Conservation (phyloP, 345 rosid species). For the Murraya paniculata region DNA sequence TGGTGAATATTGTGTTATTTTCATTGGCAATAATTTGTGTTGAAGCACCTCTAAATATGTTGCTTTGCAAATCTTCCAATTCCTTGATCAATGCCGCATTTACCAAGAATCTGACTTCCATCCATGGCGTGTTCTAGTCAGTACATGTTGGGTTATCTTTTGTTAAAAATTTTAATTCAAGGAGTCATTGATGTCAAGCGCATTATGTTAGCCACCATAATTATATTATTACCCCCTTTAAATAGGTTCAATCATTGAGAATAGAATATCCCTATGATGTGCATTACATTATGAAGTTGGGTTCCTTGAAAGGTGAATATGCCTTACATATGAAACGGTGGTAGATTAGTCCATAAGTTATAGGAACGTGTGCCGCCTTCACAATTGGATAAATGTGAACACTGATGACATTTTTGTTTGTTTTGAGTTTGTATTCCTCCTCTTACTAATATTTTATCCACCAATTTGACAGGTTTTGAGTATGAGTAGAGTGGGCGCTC, state of each 20-base stretch:
- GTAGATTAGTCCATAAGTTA: slow-evolving; percentile 1
- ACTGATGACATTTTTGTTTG: background rate
- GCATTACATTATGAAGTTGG: background rate
- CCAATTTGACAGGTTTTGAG: slow-evolving; percentile 79
- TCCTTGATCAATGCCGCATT: background rate
- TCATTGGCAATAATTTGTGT: background rate
- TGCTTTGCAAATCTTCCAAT: background rate
- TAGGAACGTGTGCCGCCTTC: background rate
- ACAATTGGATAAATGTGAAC: background rate
- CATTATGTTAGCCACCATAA: background rate
- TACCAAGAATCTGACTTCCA: background rate
- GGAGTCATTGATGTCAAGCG: background rate
- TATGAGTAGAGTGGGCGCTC: slow-evolving; percentile 98
- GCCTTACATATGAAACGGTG: background rate
- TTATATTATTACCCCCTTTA: background rate
- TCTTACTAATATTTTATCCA: slow-evolving; percentile 19
- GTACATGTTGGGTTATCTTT: background rate
- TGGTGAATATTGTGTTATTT: background rate
- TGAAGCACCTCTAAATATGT: background rate
- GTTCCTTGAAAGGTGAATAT: background rate
- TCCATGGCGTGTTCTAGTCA: background rate
- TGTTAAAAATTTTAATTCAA: background rate
- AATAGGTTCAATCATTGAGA: background rate
- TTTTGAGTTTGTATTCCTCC: background rate
- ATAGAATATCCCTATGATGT: background rate